phyloP scores from a whole-genome alignment of 2,329 filamentous ascomycete genomes.

The Trichoderma sp. region DNA sequence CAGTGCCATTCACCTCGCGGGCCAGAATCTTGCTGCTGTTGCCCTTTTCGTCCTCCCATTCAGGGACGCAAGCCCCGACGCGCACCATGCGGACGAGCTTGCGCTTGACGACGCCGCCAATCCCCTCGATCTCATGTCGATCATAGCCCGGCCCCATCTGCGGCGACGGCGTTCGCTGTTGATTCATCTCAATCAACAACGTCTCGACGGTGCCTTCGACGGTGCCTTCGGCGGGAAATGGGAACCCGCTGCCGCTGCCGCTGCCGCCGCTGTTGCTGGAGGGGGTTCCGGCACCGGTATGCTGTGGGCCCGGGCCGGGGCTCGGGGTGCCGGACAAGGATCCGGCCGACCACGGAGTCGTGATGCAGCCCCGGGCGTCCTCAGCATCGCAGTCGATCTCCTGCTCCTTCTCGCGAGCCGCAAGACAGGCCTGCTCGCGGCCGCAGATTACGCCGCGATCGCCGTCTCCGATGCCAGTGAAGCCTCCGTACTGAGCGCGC shows the following conservation, averaged over 20 bases:
- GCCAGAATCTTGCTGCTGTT: slow-evolving; percentile 56
- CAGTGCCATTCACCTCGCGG: slow-evolving; percentile 64
- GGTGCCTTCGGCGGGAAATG: slow-evolving; percentile 21
- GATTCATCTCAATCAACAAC: slow-evolving; percentile 33
- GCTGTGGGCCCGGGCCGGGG: slow-evolving; percentile 7
- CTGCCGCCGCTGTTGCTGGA: no score
- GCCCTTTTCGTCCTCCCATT: slow-evolving; percentile 75
- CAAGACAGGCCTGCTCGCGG: slow-evolving; percentile 72
- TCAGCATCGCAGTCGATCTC: slow-evolving; percentile 85
- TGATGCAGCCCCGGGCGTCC: slow-evolving; percentile 53
- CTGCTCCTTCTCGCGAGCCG: slow-evolving; percentile 71
- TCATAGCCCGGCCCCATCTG: slow-evolving; percentile 70
- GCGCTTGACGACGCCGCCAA: slow-evolving; percentile 82
- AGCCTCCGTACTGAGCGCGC: slow-evolving; percentile 79
- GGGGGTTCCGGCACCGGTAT: slow-evolving; percentile 25
- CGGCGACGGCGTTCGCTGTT: slow-evolving; percentile 45
- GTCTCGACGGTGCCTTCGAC: slow-evolving; percentile 30
- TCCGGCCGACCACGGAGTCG: slow-evolving; percentile 22
- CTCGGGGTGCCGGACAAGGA: slow-evolving; percentile 21
- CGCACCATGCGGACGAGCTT: slow-evolving; percentile 80
- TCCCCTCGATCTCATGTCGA: slow-evolving; percentile 85
- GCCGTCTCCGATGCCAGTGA: slow-evolving; percentile 83
- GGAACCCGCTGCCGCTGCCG: slow-evolving; percentile 22
- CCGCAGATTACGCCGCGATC: slow-evolving; percentile 87
- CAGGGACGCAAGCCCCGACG: slow-evolving; percentile 80